Evolutionary conservation across 768 basidiomycete species (phyloP).

Genomic region (Russula emetica): DNA sequence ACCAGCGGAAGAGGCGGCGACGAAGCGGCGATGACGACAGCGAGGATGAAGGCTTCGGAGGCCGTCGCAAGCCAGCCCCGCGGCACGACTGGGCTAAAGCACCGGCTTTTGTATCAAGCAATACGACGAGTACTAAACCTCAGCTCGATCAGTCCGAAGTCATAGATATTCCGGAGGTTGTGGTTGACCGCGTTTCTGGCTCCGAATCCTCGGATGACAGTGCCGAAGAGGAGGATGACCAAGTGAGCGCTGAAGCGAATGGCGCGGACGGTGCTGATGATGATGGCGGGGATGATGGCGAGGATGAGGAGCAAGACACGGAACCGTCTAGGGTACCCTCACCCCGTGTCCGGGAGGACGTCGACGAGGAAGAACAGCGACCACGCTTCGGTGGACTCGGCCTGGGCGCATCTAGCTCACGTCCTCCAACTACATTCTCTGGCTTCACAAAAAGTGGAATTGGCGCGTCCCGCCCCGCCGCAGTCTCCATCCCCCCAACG

Average conservation of each 20-base stretch:
- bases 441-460: slow-evolving; percentile 44
- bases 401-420: slow-evolving; percentile 32
- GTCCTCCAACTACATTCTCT: slow-evolving; percentile 29
- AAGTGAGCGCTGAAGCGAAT: slow-evolving; percentile 34
- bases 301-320: slow-evolving; percentile 42
- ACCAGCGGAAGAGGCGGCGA: slow-evolving; percentile 62
- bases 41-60: slow-evolving; percentile 41
- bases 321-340: slow-evolving; percentile 52
- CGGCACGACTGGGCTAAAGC: slow-evolving; percentile 70
- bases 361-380: slow-evolving; percentile 43
- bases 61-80: slow-evolving; percentile 35
- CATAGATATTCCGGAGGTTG: slow-evolving; percentile 35
- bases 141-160: slow-evolving; percentile 41
- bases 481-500: slow-evolving; percentile 29
- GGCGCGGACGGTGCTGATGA: slow-evolving; percentile 34
- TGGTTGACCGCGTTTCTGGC: slow-evolving; percentile 29
- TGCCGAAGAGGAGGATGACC: slow-evolving; percentile 30
- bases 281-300: slow-evolving; percentile 33
- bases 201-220: slow-evolving; percentile 40
- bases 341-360: slow-evolving; percentile 50
- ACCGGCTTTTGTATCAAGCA: slow-evolving; percentile 66
- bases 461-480: slow-evolving; percentile 36
- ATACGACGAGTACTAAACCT: slow-evolving; percentile 28
- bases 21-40: slow-evolving; percentile 67
- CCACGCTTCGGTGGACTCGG: slow-evolving; percentile 49